Evolutionary conservation across 257 asterid genomes (phyloP).

Genomic region (Nicotiana paniculata): DNA sequence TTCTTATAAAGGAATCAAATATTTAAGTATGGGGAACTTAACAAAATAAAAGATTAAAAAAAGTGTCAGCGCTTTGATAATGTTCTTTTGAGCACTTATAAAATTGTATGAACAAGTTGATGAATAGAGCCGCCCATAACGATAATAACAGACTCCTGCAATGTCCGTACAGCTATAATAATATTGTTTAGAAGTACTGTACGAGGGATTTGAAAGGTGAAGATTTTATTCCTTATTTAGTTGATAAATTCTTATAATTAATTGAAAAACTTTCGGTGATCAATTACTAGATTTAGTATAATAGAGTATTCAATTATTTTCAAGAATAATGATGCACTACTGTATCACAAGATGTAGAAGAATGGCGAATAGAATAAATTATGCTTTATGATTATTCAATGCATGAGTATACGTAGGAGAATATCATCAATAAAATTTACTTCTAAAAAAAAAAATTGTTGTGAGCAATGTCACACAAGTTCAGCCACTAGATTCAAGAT

Average conservation of each 20-base stretch:
- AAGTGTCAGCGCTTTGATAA: slow-evolving; percentile 11
- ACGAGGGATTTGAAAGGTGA: slow-evolving; percentile 21
- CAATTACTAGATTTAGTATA: not conserved
- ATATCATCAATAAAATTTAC: not conserved
- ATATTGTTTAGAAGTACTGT: slow-evolving; percentile 19
- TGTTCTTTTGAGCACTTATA: slow-evolving; percentile 25
- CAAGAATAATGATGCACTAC: not conserved
- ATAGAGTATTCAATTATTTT: slow-evolving; percentile 14
- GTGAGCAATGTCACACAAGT: not conserved
- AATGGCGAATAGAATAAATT: not conserved
- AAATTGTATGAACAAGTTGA: slow-evolving; percentile 29
- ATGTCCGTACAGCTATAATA: slow-evolving; percentile 12
- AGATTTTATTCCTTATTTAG: slow-evolving; percentile 32
- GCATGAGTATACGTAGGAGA: not conserved
- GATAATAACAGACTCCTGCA: not conserved
- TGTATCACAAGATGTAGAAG: not conserved
- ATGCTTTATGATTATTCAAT: not conserved
- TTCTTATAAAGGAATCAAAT: slow-evolving; percentile 2
- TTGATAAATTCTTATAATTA: slow-evolving; percentile 8
- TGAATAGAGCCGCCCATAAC: slow-evolving; percentile 5
- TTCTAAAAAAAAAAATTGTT: too few species aligned
- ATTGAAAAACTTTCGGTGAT: slow-evolving; percentile 11
- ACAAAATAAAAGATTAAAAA: slow-evolving; percentile 10
- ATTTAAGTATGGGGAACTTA: not conserved
- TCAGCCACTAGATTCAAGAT: not conserved